Evolutionary conservation across 768 basidiomycete genomes (phyloP).

Genomic region (Hygrophoropsis aurantiaca): DNA sequence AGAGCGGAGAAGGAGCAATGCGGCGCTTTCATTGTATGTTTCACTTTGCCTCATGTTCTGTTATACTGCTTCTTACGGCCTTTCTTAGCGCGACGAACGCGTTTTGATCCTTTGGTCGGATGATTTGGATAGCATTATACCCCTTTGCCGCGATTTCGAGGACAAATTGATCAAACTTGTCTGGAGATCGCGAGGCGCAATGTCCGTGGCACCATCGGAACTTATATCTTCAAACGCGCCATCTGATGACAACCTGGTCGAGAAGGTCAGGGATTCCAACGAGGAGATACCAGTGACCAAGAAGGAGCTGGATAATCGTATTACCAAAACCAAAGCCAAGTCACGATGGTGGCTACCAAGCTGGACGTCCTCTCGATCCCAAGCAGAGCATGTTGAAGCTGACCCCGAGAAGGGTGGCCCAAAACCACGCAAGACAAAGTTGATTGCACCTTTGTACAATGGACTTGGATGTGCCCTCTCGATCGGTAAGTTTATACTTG

Average conservation of each 20-base stretch:
- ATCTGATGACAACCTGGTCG: slow-evolving; percentile 57
- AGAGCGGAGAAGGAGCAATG: slow-evolving; percentile 90
- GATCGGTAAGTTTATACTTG: slow-evolving; percentile 46
- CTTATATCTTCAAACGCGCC: slow-evolving; percentile 45
- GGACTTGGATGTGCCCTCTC: slow-evolving; percentile 69
- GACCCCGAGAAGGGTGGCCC: slow-evolving; percentile 54
- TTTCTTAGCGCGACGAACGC: slow-evolving; percentile 70
- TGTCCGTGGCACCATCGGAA: slow-evolving; percentile 36
- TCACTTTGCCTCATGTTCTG: background rate
- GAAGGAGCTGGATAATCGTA: slow-evolving; percentile 1
- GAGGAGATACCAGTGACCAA: slow-evolving; percentile 11
- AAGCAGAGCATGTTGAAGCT: slow-evolving; percentile 28
- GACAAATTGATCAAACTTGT: slow-evolving; percentile 79
- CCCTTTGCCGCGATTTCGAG: slow-evolving; percentile 70
- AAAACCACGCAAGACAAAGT: slow-evolving; percentile 47
- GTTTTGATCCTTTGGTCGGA: slow-evolving; percentile 87
- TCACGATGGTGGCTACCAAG: slow-evolving; percentile 26
- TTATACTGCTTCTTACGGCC: background rate
- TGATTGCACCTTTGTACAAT: slow-evolving; percentile 72
- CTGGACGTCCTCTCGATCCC: slow-evolving; percentile 49
- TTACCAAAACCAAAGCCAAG: background rate
- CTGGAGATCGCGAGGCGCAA: slow-evolving; percentile 53
- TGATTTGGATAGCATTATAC: slow-evolving; percentile 76
- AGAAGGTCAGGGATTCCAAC: slow-evolving; percentile 38
- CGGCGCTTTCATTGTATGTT: slow-evolving; percentile 78